Percentiles rank a stretch among this genome's conserved stretches.
phyloP scores from a whole-genome alignment of 331 rosid species.

The Rhamnella rubrinervis region DNA sequence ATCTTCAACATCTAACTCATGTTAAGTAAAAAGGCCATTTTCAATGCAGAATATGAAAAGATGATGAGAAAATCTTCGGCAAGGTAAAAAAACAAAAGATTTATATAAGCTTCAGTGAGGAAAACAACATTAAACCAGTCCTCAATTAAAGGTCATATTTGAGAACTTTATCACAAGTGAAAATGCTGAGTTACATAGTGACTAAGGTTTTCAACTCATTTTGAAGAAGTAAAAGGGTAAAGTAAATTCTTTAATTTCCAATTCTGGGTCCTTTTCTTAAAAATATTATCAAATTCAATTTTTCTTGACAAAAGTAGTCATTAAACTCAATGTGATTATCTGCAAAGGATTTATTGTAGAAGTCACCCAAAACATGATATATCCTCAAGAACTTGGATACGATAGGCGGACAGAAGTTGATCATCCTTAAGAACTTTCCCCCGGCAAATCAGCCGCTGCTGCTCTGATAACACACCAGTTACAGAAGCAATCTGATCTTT shows the following conservation, averaged over 20 bases:
- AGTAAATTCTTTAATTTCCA: too few relatives aligned
- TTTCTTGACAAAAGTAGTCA: too few relatives aligned
- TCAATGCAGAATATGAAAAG: conserved; percentile 10
- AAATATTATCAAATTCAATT: too few relatives aligned
- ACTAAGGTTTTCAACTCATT: too few relatives aligned
- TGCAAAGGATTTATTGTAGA: too few relatives aligned
- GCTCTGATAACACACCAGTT: conserved; percentile 89
- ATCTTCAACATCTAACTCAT: conserved; percentile 83
- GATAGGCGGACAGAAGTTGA: conserved; percentile 91
- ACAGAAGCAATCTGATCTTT: conserved; percentile 94
- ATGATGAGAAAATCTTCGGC: background rate
- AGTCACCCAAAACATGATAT: too few relatives aligned
- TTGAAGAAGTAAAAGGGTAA: too few relatives aligned
- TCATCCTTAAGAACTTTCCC: conserved; percentile 96
- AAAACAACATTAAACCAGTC: background rate
- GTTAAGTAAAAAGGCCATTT: conserved; percentile 26
- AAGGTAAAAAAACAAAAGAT: background rate
- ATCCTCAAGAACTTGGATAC: conserved; percentile 54
- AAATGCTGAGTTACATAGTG: too few relatives aligned
- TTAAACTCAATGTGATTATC: too few relatives aligned
- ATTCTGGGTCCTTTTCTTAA: too few relatives aligned
- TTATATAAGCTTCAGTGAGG: background rate
- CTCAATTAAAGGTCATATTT: too few relatives aligned
- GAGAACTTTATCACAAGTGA: too few relatives aligned
- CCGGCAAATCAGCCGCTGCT: conserved; percentile 83